These are phyloP conservation scores for Mycena alexandri DNA, from an alignment of 768 basidiomycete species.

Conservation along the genomic window DNA sequence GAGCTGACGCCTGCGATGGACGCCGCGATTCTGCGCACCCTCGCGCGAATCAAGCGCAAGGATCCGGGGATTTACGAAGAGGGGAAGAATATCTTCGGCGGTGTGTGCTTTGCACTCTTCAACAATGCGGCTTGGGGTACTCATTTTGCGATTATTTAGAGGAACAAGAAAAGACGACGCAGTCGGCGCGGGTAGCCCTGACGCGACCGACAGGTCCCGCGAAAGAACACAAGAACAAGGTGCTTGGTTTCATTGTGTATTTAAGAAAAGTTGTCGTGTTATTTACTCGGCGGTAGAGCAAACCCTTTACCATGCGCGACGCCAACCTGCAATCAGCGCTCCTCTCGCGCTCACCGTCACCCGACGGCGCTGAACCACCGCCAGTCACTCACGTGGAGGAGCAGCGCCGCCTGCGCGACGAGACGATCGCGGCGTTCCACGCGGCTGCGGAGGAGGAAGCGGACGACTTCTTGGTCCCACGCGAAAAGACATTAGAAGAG, in stretches of 20 bases:
- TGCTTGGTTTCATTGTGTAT: slow-evolving; percentile 35
- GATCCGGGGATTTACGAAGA: slow-evolving; percentile 89
- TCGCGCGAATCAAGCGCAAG: slow-evolving; percentile 84
- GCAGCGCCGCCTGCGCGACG: slow-evolving; percentile 77
- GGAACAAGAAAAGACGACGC: slow-evolving; percentile 70
- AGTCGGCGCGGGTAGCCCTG: slow-evolving; percentile 43
- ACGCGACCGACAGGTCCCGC: slow-evolving; percentile 46
- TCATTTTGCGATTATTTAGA: slow-evolving; percentile 55
- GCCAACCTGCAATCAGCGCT: slow-evolving; percentile 76
- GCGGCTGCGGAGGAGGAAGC: slow-evolving; percentile 61
- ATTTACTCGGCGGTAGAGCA: slow-evolving; percentile 58
- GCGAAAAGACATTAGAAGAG: slow-evolving; percentile 86
- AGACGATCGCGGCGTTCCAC: slow-evolving; percentile 90
- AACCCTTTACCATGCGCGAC: slow-evolving; percentile 82
- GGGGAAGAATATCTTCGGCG: slow-evolving; percentile 81
- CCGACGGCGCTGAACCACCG: slow-evolving; percentile 49
- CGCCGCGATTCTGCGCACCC: slow-evolving; percentile 91
- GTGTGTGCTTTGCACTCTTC: slow-evolving; percentile 52
- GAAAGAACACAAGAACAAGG: slow-evolving; percentile 63
- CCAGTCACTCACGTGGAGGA: slow-evolving; percentile 82
- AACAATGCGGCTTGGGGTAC: neutral
- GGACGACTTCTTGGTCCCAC: slow-evolving; percentile 78
- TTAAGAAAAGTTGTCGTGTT: neutral
- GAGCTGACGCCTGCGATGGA: slow-evolving; percentile 95
- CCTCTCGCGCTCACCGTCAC: slow-evolving; percentile 72